phyloP scores from a whole-genome alignment of 31 red algal species.

The Odonthalia washingtoniensis region DNA sequence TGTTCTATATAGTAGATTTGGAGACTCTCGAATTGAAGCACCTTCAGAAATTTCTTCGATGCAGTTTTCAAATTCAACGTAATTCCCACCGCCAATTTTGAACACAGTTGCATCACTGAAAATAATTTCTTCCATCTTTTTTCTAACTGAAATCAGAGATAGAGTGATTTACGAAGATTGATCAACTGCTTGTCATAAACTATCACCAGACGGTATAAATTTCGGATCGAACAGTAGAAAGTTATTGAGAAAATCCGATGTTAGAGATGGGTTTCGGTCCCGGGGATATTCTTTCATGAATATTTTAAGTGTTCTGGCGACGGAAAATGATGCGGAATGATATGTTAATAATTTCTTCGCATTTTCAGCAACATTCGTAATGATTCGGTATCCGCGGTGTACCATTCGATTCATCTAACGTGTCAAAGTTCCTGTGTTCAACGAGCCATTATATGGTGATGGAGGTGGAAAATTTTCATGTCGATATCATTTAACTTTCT shows the following conservation, averaged over 20 bases:
- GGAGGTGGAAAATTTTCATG: slow-evolving; percentile 49
- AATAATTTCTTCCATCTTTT: slow-evolving; percentile 20
- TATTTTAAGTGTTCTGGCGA: slow-evolving; percentile 46
- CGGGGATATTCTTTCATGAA: slow-evolving; percentile 76
- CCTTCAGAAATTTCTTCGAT: slow-evolving; percentile 41
- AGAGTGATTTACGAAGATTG: not conserved
- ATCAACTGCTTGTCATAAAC: not conserved
- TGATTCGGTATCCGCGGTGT: slow-evolving; percentile 58
- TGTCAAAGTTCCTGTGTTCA: not conserved
- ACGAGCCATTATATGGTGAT: not conserved
- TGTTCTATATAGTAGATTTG: slow-evolving; percentile 85
- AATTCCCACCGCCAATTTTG: slow-evolving; percentile 94
- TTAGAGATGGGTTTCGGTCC: slow-evolving; percentile 34
- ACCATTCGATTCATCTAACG: not conserved
- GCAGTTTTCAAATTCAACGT: slow-evolving; percentile 96
- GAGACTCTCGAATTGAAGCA: not conserved
- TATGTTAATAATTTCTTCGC: slow-evolving; percentile 71
- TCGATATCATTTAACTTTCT: slow-evolving; percentile 40
- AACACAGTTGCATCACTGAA: slow-evolving; percentile 95
- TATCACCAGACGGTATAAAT: slow-evolving; percentile 39
- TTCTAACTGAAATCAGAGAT: not conserved
- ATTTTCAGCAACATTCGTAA: slow-evolving; percentile 72
- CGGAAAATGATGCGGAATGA: slow-evolving; percentile 51
- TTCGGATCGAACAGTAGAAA: slow-evolving; percentile 77
- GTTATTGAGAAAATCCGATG: slow-evolving; percentile 56